phyloP scores from a whole-genome alignment of 352 stramenopile genomes.

The Phytophthora tubulina region DNA sequence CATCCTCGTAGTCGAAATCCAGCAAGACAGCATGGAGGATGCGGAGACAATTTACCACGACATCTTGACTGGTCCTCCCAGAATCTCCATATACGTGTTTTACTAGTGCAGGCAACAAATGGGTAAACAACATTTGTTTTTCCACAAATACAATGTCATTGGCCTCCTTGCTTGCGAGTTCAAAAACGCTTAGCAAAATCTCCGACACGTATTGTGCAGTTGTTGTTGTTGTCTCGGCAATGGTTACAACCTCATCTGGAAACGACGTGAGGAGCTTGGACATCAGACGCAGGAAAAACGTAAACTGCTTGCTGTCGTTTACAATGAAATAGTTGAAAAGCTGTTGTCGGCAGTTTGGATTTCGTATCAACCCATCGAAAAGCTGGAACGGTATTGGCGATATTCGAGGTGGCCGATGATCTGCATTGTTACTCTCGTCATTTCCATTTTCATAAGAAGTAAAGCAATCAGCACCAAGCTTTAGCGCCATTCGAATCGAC shows the following conservation, averaged over 20 bases:
- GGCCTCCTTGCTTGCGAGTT: conserved; percentile 47
- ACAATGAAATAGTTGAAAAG: conserved; percentile 64
- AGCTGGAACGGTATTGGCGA: conserved; percentile 62
- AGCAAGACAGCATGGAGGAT: conserved; percentile 64
- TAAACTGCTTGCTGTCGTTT: conserved; percentile 71
- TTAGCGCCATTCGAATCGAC: conserved; percentile 66
- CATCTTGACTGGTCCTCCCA: conserved; percentile 23
- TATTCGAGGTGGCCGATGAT: conserved; percentile 37
- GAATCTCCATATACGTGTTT: conserved; percentile 26
- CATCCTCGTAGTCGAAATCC: conserved; percentile 49
- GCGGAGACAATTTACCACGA: conserved; percentile 56
- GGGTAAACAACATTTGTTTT: conserved; percentile 50
- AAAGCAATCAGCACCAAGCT: conserved; percentile 77
- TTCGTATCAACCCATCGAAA: conserved; percentile 54
- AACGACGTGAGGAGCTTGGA: conserved; percentile 68
- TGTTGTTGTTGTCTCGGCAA: conserved; percentile 20
- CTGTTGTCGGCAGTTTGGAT: conserved; percentile 61
- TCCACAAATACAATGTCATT: conserved; percentile 56
- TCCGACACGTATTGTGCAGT: conserved; percentile 51
- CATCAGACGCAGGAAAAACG: conserved; percentile 78
- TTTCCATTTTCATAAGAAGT: conserved; percentile 38
- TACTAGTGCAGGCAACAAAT: conserved; percentile 63
- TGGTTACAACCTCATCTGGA: conserved; percentile 45
- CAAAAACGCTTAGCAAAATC: conserved; percentile 61
- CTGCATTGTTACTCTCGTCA: conserved; percentile 37